Evolutionary conservation across 768 basidiomycete genomes (phyloP), one percentile per base, ranked within the genome.

Genomic region (Antrodiella citrinella): DNA sequence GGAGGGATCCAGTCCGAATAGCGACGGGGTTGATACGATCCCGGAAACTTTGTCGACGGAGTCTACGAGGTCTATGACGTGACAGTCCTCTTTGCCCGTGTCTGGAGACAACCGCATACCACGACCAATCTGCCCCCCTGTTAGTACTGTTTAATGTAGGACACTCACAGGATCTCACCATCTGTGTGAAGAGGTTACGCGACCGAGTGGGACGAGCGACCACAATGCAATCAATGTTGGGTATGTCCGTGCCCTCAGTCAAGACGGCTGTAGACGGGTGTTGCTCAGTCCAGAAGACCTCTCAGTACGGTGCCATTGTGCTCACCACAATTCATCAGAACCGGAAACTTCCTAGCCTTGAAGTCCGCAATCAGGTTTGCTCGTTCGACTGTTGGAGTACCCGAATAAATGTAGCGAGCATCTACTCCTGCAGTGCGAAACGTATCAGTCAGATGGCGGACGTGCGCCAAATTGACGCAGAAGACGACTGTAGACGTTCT

Each of bases 231-330:
- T 98, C 94, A 49, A 96, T 86, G 52, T 89, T 90, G 2, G 94
- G 94, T 47, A 97, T 91, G 69, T 98, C 94, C 18, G 92, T 81
- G 3, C 93, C 93, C 70, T 96, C 93, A 1, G 92, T 95, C 55
- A 96, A 71, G 44, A 96, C 86, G 19, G 91, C 91, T 85, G 47
- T 25, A 9, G 7, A 38, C 50, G 26, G n/a, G n/a, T n/a, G n/a
- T n/a, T n/a, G n/a, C n/a, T 11, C 41, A 45, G 3, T 40, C 43
- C 10, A n/a, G 25, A 19, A 12, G 15, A 10, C 47, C 7, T 2
- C 23, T 25, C 9, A 26, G 11, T 48, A 61, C 7, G 7, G 7
- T 35, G 30, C 7, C 30, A 35, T 15, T 7, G 15, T 35, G 30
- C 69, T 20, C 50, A 89, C 89, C 85, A 60, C 93, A 97, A 60